Conservation (phyloP, 495 filamentous ascomycete genomes). For the Aspergillus carlsbadensis region DNA sequence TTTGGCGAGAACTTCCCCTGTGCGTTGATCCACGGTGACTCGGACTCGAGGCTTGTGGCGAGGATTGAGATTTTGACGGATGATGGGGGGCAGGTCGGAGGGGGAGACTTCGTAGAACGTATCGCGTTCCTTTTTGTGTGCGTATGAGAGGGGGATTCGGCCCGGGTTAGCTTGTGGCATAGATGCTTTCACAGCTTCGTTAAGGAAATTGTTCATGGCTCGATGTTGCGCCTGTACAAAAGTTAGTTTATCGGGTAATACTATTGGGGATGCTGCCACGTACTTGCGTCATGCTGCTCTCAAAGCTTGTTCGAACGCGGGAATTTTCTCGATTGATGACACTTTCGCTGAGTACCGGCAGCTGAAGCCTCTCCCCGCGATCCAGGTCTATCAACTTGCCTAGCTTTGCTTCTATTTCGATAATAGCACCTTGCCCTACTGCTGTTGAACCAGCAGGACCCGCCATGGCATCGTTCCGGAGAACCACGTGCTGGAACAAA, state of each 20-base stretch:
- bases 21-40: slow-evolving; percentile 73
- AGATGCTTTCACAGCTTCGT: slow-evolving; percentile 57
- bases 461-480: slow-evolving; percentile 50
- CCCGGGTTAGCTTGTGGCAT: slow-evolving; percentile 35
- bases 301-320: slow-evolving; percentile 57
- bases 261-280: slow-evolving; percentile 19
- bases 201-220: slow-evolving; percentile 76
- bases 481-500: slow-evolving; percentile 66
- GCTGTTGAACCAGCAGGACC: slow-evolving; percentile 47
- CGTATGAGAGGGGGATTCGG: slow-evolving; percentile 74
- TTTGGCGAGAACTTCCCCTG: slow-evolving; percentile 68
- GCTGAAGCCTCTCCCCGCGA: slow-evolving; percentile 60
- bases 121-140: slow-evolving; percentile 77
- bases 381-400: slow-evolving; percentile 74
- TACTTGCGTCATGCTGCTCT: slow-evolving; percentile 85
- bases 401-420: slow-evolving; percentile 92
- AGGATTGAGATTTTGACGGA: slow-evolving; percentile 55
- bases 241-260: neutral
- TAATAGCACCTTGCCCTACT: slow-evolving; percentile 60
- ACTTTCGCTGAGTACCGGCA: slow-evolving; percentile 66
- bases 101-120: slow-evolving; percentile 74
- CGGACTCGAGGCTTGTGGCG: slow-evolving; percentile 68
- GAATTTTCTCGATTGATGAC: slow-evolving; percentile 55
- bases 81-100: slow-evolving; percentile 51
- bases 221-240: slow-evolving; percentile 67